A percentile compares a stretch with the other conserved stretches of the same genome.
phyloP scores from a whole-genome alignment of 2,329 filamentous ascomycete genomes.

The Ophiostoma sp. region DNA sequence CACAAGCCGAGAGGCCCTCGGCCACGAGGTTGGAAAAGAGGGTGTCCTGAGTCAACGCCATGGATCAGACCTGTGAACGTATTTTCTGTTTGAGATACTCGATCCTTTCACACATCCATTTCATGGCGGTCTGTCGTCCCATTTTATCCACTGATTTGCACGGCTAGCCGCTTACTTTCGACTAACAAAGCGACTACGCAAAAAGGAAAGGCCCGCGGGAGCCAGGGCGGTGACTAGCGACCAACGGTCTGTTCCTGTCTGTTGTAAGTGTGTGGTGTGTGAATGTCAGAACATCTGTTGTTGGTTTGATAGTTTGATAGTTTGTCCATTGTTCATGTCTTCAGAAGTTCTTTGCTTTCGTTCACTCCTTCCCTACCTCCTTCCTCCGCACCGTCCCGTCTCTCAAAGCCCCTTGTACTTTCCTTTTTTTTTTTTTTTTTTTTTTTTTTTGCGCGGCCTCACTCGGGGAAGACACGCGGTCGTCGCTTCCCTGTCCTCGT shows the following conservation, averaged over 20 bases:
- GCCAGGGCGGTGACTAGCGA: conserved; percentile 20
- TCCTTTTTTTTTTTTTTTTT: too few species aligned
- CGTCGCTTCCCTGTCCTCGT: conserved; percentile 2
- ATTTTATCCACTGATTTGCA: conserved; percentile 15
- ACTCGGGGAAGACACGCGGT: conserved; percentile 8
- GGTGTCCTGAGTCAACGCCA: background rate
- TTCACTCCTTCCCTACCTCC: background rate
- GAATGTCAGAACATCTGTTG: background rate
- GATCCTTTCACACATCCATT: background rate
- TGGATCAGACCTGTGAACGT: background rate
- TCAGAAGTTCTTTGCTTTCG: background rate
- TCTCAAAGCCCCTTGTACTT: background rate
- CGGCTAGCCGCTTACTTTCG: background rate
- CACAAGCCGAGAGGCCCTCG: conserved; percentile 12
- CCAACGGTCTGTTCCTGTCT: conserved; percentile 22
- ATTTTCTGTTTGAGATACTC: too few species aligned
- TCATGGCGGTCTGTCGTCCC: background rate
- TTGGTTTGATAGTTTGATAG: background rate
- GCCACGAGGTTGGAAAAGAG: conserved; percentile 12
- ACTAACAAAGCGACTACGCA: conserved; percentile 11
- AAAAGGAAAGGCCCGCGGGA: conserved; percentile 25
- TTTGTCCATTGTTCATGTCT: background rate
- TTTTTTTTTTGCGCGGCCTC: conserved; percentile 5
- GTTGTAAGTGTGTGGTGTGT: background rate
- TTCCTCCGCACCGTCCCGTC: background rate